Evolutionary conservation across 148 eudicot genomes (phyloP).

Genomic region (Limonium bicolor): DNA sequence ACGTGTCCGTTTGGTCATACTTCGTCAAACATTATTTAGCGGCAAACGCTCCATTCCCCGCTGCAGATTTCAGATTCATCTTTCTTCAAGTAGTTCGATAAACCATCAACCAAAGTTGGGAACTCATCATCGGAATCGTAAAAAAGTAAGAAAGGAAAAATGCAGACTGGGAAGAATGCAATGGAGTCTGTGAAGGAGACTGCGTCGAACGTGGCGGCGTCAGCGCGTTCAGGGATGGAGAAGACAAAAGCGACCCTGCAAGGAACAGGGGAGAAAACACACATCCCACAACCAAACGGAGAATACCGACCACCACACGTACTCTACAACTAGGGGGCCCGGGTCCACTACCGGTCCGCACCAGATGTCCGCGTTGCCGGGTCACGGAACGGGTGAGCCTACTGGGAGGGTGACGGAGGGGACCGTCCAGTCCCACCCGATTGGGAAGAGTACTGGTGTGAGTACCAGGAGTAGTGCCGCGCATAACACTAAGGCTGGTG

Average conservation of each 20-base stretch:
- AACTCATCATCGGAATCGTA: too few relatives aligned
- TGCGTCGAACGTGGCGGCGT: conserved; percentile 41
- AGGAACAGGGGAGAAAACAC: conserved; percentile 34
- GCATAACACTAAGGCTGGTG: conserved; percentile 14
- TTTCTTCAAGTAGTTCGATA: too few relatives aligned
- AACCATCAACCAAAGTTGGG: too few relatives aligned
- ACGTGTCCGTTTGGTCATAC: too few relatives aligned
- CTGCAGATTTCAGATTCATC: too few relatives aligned
- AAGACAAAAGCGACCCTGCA: conserved; percentile 46
- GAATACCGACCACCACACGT: conserved; percentile 2
- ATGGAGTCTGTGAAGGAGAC: conserved; percentile 47
- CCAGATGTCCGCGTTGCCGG: conserved; percentile 49
- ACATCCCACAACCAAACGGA: conserved; percentile 4
- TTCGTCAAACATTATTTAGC: too few relatives aligned
- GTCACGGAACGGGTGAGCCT: conserved; percentile 44
- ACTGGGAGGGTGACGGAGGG: conserved; percentile 16
- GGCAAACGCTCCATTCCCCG: too few relatives aligned
- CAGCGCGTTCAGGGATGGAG: conserved; percentile 49
- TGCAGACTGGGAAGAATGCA: conserved; percentile 47
- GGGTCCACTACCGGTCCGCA: conserved; percentile 12
- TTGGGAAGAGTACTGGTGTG: conserved; percentile 11
- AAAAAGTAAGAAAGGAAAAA: too few relatives aligned
- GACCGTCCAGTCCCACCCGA: conserved; percentile 12
- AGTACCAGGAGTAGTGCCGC: conserved; percentile 7
- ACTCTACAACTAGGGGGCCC: conserved; percentile 1